Conservation (phyloP, 495 filamentous ascomycete species). For the Daldinia loculata region DNA sequence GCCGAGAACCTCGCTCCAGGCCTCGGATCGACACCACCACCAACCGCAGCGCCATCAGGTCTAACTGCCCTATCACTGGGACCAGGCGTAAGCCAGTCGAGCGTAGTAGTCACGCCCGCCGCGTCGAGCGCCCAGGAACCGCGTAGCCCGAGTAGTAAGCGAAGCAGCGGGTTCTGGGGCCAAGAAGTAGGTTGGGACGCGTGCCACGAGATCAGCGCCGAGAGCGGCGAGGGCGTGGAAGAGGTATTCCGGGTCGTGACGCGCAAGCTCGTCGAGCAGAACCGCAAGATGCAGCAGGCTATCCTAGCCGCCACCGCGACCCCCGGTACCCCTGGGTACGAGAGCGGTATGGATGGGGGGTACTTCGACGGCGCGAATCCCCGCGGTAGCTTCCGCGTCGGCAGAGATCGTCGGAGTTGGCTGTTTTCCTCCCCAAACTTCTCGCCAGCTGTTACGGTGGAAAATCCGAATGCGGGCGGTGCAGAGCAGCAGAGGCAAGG, state of each 20-base stretch:
- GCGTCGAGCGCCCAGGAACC: constrained; percentile 54
- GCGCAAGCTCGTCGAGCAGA: constrained; percentile 92
- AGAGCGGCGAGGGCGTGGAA: constrained; percentile 94
- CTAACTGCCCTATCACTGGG: constrained; percentile 35
- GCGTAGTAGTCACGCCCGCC: constrained; percentile 34
- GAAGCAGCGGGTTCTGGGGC: constrained; percentile 86
- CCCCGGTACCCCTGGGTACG: constrained; percentile 47
- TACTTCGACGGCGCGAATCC: constrained; percentile 59
- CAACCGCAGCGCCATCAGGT: constrained; percentile 60
- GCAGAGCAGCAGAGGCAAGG: constrained; percentile 44
- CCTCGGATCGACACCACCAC: constrained; percentile 69
- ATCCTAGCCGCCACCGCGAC: constrained; percentile 54
- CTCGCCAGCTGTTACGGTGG: constrained; percentile 59
- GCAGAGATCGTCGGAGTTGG: constrained; percentile 70
- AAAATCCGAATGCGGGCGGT: constrained; percentile 46
- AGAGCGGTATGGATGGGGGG: constrained; percentile 27
- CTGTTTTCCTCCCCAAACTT: constrained; percentile 61
- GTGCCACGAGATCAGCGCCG: constrained; percentile 94
- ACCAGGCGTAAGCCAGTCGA: constrained; percentile 33
- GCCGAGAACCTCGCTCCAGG: constrained; percentile 84
- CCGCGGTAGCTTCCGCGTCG: constrained; percentile 68
- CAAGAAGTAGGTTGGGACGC: constrained; percentile 95
- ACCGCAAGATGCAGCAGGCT: constrained; percentile 71
- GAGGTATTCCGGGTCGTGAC: constrained; percentile 97
- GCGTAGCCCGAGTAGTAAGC: constrained; percentile 75